phyloP scores from a whole-genome alignment of 208 protist genomes.

The Vickermania spadyakhi region DNA sequence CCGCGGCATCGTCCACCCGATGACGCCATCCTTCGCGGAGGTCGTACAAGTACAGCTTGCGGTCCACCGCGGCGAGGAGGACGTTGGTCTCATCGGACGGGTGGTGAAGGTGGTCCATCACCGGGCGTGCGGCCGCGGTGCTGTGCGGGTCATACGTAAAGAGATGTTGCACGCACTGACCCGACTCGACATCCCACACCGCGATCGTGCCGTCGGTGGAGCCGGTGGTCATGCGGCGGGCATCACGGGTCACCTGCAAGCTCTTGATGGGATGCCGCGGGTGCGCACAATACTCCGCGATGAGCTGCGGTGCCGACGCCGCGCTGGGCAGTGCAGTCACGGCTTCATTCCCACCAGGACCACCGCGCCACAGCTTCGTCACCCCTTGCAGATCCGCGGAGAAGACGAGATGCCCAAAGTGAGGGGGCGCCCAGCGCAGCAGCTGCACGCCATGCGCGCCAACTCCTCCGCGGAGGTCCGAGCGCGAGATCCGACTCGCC shows the following conservation, averaged over 20 bases:
- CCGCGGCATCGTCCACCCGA: neutral
- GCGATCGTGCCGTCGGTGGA: conserved; percentile 80
- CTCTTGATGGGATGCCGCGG: conserved; percentile 84
- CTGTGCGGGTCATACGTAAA: conserved; percentile 33
- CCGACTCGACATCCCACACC: conserved; percentile 95
- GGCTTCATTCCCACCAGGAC: conserved; percentile 37
- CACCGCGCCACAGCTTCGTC: conserved; percentile 83
- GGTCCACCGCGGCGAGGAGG: conserved; percentile 50
- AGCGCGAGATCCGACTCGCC: neutral
- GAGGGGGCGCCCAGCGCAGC: conserved; percentile 88
- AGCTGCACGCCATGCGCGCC: conserved; percentile 73
- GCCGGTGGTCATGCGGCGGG: conserved; percentile 85
- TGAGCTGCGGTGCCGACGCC: neutral
- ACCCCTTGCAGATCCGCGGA: conserved; percentile 81
- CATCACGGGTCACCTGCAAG: conserved; percentile 82
- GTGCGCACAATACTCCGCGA: conserved; percentile 93
- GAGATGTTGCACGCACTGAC: conserved; percentile 41
- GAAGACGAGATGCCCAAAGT: conserved; percentile 91
- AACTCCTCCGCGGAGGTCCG: conserved; percentile 27
- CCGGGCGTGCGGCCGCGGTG: conserved; percentile 13
- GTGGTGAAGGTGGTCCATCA: conserved; percentile 72
- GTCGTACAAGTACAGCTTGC: conserved; percentile 84
- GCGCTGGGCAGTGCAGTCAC: neutral
- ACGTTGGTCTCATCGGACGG: conserved; percentile 40
- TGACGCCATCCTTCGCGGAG: conserved; percentile 37